A percentile compares a stretch with the other conserved stretches of the same genome.
phyloP scores from a whole-genome alignment of 495 filamentous ascomycete species.

The Clavariopsis aquatica region DNA sequence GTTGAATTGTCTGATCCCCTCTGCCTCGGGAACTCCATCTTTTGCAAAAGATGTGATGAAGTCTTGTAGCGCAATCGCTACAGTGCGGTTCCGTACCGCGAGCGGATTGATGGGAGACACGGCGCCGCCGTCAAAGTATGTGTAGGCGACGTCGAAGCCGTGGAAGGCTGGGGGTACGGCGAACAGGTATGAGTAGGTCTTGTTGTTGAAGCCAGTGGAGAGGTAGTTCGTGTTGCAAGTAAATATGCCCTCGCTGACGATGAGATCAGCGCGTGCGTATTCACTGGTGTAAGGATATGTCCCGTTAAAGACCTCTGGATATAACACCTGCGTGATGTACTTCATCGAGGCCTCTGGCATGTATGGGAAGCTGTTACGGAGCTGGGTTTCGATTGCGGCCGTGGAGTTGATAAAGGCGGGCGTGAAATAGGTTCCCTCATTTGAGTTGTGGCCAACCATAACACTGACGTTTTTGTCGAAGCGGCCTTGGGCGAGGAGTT shows the following conservation, averaged over 20 bases:
- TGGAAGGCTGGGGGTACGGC: constrained; percentile 60
- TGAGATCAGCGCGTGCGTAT: constrained; percentile 39
- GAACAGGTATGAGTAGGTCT: constrained; percentile 63
- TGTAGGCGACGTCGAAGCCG: constrained; percentile 56
- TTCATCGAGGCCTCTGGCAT: constrained; percentile 25
- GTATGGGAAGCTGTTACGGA: constrained; percentile 16
- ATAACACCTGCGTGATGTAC: constrained; percentile 47
- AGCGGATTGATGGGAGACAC: constrained; percentile 13
- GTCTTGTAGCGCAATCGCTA: constrained; percentile 59
- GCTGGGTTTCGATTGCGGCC: constrained; percentile 6
- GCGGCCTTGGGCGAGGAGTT: constrained; percentile 57
- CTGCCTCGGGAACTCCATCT: constrained; percentile 51
- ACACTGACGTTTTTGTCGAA: constrained; percentile 58
- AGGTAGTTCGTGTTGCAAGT: constrained; percentile 54
- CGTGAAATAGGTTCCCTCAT: constrained; percentile 58
- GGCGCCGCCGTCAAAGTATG: constrained; percentile 43
- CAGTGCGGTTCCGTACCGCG: constrained; percentile 46
- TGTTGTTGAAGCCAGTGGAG: constrained; percentile 50
- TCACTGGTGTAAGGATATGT: constrained; percentile 20
- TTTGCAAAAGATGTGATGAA: constrained; percentile 61
- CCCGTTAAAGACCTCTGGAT: constrained; percentile 44
- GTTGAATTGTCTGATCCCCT: constrained; percentile 47
- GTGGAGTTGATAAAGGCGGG: constrained; percentile 45
- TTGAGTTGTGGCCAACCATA: constrained; percentile 58
- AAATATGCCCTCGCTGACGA: constrained; percentile 45